Percentiles rank a stretch among this genome's conserved stretches.
Evolutionary conservation across 1,284 basidiomycete species (phyloP).

Genomic region (Schizophyllum commune): DNA sequence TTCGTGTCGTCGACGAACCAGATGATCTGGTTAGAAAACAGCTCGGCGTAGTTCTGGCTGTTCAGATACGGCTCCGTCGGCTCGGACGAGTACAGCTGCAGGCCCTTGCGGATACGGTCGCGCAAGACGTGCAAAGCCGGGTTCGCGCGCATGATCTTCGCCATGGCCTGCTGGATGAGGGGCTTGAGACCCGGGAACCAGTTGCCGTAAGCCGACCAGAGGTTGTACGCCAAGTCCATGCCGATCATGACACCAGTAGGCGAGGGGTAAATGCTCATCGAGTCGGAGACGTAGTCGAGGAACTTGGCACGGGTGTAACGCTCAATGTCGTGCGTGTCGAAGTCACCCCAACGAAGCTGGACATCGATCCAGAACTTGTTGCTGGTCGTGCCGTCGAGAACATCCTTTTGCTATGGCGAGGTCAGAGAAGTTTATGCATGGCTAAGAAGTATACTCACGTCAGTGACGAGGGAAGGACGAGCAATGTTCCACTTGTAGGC

Average conservation of each 20-base stretch:
- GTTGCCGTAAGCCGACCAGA: constrained; percentile 99
- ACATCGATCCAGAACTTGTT: constrained; percentile 99
- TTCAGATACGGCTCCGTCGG: constrained; percentile 99
- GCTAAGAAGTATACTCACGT: constrained; percentile 42
- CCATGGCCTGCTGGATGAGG: constrained; percentile 97
- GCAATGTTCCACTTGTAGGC: constrained; percentile 99
- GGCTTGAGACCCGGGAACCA: constrained; percentile 99
- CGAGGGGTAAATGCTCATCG: constrained; percentile 97
- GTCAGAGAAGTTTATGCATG: background rate
- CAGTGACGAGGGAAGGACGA: constrained; percentile 91
- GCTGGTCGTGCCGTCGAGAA: constrained; percentile 92
- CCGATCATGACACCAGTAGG: constrained; percentile 98
- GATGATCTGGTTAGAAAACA: constrained; percentile 99
- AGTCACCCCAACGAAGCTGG: constrained; percentile 98
- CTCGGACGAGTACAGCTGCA: constrained; percentile 98
- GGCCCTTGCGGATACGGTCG: constrained; percentile 97
- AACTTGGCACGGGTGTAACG: constrained; percentile 98
- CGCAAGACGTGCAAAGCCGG: constrained; percentile 97
- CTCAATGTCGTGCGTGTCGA: constrained; percentile 98
- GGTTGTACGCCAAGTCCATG: constrained; percentile 96
- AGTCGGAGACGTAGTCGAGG: constrained; percentile 92
- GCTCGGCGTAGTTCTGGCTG: constrained; percentile 95
- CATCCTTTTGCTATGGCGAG: constrained; percentile 56
- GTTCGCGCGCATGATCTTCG: constrained; percentile 99
- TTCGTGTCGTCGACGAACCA: constrained; percentile 99